Base-by-base conservation (phyloP, 2,329 filamentous ascomycete genomes). In the Neurospora sp. region DNA sequence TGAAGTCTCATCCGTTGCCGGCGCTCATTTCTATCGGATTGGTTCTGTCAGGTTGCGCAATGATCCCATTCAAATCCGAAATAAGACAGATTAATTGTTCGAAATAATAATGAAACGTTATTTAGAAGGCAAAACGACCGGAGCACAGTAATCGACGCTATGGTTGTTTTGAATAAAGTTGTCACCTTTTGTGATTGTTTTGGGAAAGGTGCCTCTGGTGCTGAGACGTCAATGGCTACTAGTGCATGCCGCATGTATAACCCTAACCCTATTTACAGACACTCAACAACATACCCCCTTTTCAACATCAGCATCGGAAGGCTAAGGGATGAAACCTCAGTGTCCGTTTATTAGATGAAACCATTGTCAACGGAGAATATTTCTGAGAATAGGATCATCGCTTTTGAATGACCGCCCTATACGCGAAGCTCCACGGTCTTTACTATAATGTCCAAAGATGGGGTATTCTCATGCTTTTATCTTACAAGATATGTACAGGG, bases 181-280 rank as follows among this genome's bases (percentile, higher is more conserved):
- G 39, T 67, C 28, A 37, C 38, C 10, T 68, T 37, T 43, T 38
- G 62, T 37, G 39, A 40, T 43, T 37, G 33, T 38, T 67, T 37
- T 12, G 38, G 43, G 43, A 62, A 62, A 62, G 52, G 52, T 17
- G 12, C 52, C 52, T 62, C 33, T 62, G 23, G 52, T 62, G 52
- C 52, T 33, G 15, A 33, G 52, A 62, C 23, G 52, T 62, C 52
- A 62, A 62, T 62, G 52, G 12, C 23, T 62, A 12, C 52, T 62
- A 33, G 52, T 62, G 52, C 12, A 17, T 33, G 8, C 10, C 19
- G 6, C 52, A 15, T 15, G 3, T n/a, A 67, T n/a, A 72, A 72
- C 71, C 71, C 71, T 70, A 71, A 72, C 71, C 71, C 72, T 67
- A 6, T 6, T 6, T 11, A 8, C 11, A 4, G 8, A 33, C 28